These are phyloP conservation scores for Tolypocladium paradoxum DNA, from an alignment of 2,329 filamentous ascomycete species.

Conservation along the genomic window DNA sequence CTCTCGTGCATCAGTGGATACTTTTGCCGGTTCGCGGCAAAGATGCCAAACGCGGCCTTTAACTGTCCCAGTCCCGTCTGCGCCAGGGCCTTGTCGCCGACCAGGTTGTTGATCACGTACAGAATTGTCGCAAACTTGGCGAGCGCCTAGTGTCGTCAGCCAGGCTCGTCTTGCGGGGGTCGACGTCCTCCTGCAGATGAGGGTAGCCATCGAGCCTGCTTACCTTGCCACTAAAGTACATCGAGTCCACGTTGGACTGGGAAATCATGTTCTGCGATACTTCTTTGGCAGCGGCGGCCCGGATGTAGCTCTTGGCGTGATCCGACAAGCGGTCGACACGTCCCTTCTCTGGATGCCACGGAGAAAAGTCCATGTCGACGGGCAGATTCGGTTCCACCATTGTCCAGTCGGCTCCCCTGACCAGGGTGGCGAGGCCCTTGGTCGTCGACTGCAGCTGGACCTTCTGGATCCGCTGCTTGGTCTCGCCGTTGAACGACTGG, in stretches of 20 bases:
- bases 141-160: conserved; percentile 39
- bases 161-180: too few relatives aligned
- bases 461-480: conserved; percentile 37
- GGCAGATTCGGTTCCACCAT: conserved; percentile 69
- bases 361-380: conserved; percentile 62
- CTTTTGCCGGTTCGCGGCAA: conserved; percentile 56
- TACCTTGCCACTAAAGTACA: conserved; percentile 88
- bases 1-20: conserved; percentile 56
- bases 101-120: conserved; percentile 53
- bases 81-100: conserved; percentile 46
- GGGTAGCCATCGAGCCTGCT: too few relatives aligned
- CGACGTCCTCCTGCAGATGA: too few relatives aligned
- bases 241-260: conserved; percentile 68
- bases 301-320: conserved; percentile 48
- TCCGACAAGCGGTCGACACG: conserved; percentile 35
- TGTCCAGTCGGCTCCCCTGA: conserved; percentile 65
- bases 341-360: conserved; percentile 54
- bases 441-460: conserved; percentile 68
- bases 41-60: conserved; percentile 55
- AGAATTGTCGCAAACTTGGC: conserved; percentile 66
- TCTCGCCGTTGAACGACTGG: conserved; percentile 55
- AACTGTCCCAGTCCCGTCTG: conserved; percentile 48
- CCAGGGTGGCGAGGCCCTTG: conserved; percentile 67
- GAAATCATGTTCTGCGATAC: conserved; percentile 63
- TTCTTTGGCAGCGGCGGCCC: conserved; percentile 56